Evolutionary conservation across 768 basidiomycete genomes (phyloP).

Genomic region (Clitopilus hobsonii): DNA sequence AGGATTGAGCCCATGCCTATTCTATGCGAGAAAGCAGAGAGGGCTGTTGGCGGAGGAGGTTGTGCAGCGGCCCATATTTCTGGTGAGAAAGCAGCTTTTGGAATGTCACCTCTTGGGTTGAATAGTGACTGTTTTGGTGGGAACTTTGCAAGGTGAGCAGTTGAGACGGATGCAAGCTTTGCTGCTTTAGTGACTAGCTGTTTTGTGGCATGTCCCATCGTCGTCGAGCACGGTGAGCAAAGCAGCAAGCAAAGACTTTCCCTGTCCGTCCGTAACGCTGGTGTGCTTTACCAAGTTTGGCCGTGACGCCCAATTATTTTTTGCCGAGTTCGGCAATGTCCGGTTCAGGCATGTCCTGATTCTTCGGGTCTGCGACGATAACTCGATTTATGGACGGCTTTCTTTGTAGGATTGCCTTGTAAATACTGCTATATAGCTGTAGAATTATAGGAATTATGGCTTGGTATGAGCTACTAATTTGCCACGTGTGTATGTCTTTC

Average conservation of each 20-base stretch:
- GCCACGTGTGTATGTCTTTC: neutral
- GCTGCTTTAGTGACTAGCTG: conserved; percentile 44
- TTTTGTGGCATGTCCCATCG: conserved; percentile 58
- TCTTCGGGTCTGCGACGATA: neutral
- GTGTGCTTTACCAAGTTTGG: neutral
- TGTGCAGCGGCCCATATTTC: conserved; percentile 69
- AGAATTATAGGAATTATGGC: neutral
- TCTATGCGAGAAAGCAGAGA: conserved; percentile 73
- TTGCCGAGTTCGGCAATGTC: neutral
- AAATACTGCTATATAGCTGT: neutral
- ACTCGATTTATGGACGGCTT: neutral
- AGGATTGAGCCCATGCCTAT: conserved; percentile 65
- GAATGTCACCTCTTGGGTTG: conserved; percentile 21
- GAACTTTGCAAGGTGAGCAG: conserved; percentile 49
- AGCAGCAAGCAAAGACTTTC: neutral
- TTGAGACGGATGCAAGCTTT: conserved; percentile 48
- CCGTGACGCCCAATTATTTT: conserved; percentile 1
- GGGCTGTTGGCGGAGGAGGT: conserved; percentile 65
- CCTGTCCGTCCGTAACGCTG: neutral
- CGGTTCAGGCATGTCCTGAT: neutral
- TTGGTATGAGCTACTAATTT: neutral
- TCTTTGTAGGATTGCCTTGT: neutral
- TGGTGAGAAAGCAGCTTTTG: conserved; percentile 48
- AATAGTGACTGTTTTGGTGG: conserved; percentile 55
- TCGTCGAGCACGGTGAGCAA: conserved; percentile 1